These are phyloP conservation scores for Amorphotheca resinae DNA, from an alignment of 495 filamentous ascomycete species.

Conservation along the genomic window DNA sequence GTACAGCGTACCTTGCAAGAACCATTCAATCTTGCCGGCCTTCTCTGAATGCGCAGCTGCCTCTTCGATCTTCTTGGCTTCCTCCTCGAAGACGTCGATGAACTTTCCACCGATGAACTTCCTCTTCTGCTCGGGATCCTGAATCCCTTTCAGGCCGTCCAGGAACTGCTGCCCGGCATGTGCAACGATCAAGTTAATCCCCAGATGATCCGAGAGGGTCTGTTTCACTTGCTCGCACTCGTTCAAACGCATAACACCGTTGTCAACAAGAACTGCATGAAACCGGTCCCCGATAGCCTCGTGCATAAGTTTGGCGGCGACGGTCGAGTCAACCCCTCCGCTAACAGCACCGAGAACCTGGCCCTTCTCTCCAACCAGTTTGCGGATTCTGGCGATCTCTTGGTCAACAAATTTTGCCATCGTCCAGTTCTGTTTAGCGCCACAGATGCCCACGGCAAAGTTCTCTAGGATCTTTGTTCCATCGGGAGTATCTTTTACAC, in stretches of 20 bases:
- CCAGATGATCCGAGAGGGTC: constrained; percentile 59
- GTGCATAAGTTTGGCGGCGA: constrained; percentile 73
- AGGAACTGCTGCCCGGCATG: constrained; percentile 70
- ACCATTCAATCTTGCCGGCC: constrained; percentile 63
- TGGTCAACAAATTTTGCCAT: constrained; percentile 70
- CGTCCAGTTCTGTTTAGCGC: constrained; percentile 59
- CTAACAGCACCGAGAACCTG: constrained; percentile 79
- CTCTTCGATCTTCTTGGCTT: constrained; percentile 61
- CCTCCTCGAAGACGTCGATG: constrained; percentile 79
- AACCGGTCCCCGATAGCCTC: constrained; percentile 76
- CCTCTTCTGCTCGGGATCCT: constrained; percentile 72
- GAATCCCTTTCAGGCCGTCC: constrained; percentile 54
- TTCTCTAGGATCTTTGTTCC: constrained; percentile 62
- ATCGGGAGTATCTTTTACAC: constrained; percentile 48
- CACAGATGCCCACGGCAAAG: constrained; percentile 74
- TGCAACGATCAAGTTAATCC: constrained; percentile 80
- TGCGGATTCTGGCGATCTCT: constrained; percentile 63
- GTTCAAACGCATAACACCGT: constrained; percentile 73
- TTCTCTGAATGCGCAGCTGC: constrained; percentile 45
- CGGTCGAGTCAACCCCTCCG: constrained; percentile 86
- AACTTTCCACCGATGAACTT: constrained; percentile 74
- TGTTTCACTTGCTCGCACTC: constrained; percentile 72
- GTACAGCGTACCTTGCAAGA: constrained; percentile 77
- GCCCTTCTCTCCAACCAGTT: constrained; percentile 61
- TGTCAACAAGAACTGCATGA: constrained; percentile 79